These are phyloP conservation scores for Penstemon newberryi DNA, from an alignment of 257 asterid genomes.

Conservation along the genomic window DNA sequence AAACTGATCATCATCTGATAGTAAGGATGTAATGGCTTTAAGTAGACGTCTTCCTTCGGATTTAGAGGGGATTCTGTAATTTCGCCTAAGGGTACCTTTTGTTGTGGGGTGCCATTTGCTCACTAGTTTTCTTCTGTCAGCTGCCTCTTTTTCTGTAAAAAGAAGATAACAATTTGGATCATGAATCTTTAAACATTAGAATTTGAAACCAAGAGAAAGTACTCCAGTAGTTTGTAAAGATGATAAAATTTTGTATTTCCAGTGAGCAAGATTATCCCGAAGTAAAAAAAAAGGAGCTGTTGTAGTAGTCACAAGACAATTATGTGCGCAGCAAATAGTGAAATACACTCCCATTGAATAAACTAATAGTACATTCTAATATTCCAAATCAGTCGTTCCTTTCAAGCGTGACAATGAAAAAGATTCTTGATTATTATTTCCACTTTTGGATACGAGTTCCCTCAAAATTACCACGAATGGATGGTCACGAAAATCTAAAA, in stretches of 20 bases:
- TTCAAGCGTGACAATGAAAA: not conserved
- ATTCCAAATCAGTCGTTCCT: not conserved
- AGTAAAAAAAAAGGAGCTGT: constrained; percentile 3
- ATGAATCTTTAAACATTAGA: constrained; percentile 7
- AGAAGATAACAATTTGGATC: constrained; percentile 20
- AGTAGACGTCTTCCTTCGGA: constrained; percentile 84
- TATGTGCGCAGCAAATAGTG: not conserved
- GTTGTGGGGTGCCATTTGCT: constrained; percentile 99
- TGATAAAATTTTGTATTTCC: not conserved
- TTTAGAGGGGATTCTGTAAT: constrained; percentile 79
- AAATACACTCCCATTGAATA: not conserved
- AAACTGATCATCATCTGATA: constrained; percentile 91
- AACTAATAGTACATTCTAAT: not conserved
- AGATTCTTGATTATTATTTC: not conserved
- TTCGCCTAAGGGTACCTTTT: constrained; percentile 88
- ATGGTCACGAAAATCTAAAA: not conserved
- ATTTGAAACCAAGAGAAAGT: constrained; percentile 6
- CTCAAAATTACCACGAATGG: no score
- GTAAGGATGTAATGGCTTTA: constrained; percentile 70
- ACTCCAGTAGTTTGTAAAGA: not conserved
- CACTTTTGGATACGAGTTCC: not conserved
- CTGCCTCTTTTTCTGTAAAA: constrained; percentile 78
- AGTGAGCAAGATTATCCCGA: not conserved
- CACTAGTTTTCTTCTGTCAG: constrained; percentile 71
- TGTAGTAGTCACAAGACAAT: not conserved